A percentile compares a stretch with the other conserved stretches of the same genome.
Evolutionary conservation across 768 basidiomycete species (phyloP).

Genomic region (Tylopilus vinaceipallidus): DNA sequence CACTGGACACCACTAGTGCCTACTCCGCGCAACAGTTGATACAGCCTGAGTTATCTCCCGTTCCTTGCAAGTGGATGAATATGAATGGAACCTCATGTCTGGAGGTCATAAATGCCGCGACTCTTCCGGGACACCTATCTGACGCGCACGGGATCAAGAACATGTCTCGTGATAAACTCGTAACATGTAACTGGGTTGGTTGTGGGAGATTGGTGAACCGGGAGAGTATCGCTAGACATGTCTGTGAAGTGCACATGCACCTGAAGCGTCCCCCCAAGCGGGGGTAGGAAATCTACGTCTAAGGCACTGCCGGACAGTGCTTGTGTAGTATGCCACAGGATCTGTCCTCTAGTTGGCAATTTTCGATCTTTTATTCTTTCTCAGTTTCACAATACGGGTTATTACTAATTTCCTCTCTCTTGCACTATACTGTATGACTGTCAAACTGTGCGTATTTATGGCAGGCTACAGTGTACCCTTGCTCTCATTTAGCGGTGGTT

Average conservation of each 20-base stretch:
- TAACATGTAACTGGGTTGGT: slow-evolving; percentile 11
- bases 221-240: slow-evolving; percentile 20
- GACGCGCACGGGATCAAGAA: slow-evolving; percentile 13
- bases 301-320: neutral
- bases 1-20: too few relatives aligned
- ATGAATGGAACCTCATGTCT: slow-evolving; percentile 2
- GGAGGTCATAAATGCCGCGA: neutral
- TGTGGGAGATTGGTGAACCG: slow-evolving; percentile 19
- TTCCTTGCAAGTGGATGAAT: slow-evolving; percentile 7
- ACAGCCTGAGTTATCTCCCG: too few relatives aligned
- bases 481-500: neutral
- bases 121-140: slow-evolving; percentile 13
- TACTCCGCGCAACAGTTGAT: neutral
- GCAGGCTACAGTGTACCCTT: neutral
- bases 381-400: too few relatives aligned
- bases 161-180: neutral
- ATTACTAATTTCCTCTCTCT: too few relatives aligned
- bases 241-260: slow-evolving; percentile 12
- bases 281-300: neutral
- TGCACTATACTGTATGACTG: too few relatives aligned
- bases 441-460: too few relatives aligned
- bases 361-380: too few relatives aligned
- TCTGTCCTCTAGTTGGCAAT: too few relatives aligned
- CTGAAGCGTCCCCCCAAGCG: slow-evolving; percentile 5
- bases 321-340: too few relatives aligned